Base-by-base conservation (phyloP, 108 stramenopile genomes). In the Poteriospumella lacustris region DNA sequence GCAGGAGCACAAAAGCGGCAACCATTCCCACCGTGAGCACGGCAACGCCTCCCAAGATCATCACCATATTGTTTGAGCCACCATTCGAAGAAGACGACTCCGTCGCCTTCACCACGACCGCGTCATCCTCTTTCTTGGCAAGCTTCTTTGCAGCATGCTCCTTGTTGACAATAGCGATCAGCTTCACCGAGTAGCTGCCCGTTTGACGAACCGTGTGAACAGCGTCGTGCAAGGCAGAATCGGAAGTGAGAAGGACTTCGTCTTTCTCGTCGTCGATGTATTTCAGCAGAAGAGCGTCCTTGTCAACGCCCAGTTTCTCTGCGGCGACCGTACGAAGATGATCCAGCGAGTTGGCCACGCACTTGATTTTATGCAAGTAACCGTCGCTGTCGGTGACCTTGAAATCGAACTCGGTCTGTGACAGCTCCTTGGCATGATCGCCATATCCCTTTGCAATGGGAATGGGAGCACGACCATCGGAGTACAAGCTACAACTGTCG, bases 211-310 rank as follows among this genome's bases (percentile, higher is more conserved):
- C n/a, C 88, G 79, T 44, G 12, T 77, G 75, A 28, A 91, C 82
- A 39, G 94, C 91, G 78, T 93, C 94, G 33, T 70, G 80, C 34
- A 94, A 73, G 82, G 89, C 87, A 34, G 90, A 91, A 69, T 94
- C 90, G 56, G 83, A 88, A 29, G 85, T 92, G 44, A 94, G 84
- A 39, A 90, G 42, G 58, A 94, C 90, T 59, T 85, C 85, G 83
- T 94, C 93, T 9, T 92, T 91, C 77, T 94, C 94, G 19, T 94
- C 92, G 58, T 94, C 94, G 29, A 87, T 75, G 77, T 91, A 94
- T 75, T 91, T 88, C 42, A 94, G 79, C n/a, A 76, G 59, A 42
- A 91, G 28, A 44, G 83, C 19, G 39, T 41, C 84, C 28, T 87
- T 76, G 1, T 38, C 78, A 0, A 31, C 41, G 34, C 56, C 77